A percentile compares a stretch with the other conserved stretches of the same genome.
Conservation (phyloP, 129 eudicot species). For the Lactuca sativa region DNA sequence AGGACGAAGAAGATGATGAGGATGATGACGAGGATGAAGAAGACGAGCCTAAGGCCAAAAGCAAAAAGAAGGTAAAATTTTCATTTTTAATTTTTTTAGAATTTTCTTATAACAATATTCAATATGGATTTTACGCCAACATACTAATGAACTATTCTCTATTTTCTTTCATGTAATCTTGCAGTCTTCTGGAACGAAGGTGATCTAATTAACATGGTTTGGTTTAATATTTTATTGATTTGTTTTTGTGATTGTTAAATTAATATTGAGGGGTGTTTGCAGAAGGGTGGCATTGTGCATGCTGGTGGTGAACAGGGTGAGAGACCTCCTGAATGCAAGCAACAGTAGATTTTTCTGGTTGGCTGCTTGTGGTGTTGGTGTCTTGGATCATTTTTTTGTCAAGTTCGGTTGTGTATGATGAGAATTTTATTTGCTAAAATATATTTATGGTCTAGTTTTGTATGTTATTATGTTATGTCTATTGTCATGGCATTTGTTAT, state of each 20-base stretch:
- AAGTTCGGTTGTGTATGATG: slow-evolving; percentile 4
- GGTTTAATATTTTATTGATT: neutral
- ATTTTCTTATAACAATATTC: neutral
- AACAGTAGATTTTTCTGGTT: slow-evolving; percentile 39
- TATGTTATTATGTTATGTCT: slow-evolving; percentile 10
- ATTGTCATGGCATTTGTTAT: slow-evolving; percentile 2
- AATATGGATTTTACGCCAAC: neutral
- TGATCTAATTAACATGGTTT: slow-evolving; percentile 14
- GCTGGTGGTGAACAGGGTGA: slow-evolving; percentile 60
- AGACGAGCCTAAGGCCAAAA: slow-evolving; percentile 30
- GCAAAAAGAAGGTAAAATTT: slow-evolving; percentile 53
- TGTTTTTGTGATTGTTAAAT: neutral
- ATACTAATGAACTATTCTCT: slow-evolving; percentile 11
- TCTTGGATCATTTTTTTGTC: slow-evolving; percentile 18
- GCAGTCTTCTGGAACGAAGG: slow-evolving; percentile 55
- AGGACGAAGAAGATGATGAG: slow-evolving; percentile 48
- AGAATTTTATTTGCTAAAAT: slow-evolving; percentile 12
- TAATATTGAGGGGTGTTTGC: slow-evolving; percentile 18
- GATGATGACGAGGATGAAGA: slow-evolving; percentile 51
- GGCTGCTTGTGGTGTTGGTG: neutral
- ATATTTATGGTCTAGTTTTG: slow-evolving; percentile 21
- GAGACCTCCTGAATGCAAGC: slow-evolving; percentile 75
- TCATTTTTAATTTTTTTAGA: neutral
- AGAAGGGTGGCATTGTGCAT: slow-evolving; percentile 46
- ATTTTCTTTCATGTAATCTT: slow-evolving; percentile 9